Percentiles rank a stretch among this genome's conserved stretches.
Conservation (phyloP, 163 green algal species). For the Volvox carteri region DNA sequence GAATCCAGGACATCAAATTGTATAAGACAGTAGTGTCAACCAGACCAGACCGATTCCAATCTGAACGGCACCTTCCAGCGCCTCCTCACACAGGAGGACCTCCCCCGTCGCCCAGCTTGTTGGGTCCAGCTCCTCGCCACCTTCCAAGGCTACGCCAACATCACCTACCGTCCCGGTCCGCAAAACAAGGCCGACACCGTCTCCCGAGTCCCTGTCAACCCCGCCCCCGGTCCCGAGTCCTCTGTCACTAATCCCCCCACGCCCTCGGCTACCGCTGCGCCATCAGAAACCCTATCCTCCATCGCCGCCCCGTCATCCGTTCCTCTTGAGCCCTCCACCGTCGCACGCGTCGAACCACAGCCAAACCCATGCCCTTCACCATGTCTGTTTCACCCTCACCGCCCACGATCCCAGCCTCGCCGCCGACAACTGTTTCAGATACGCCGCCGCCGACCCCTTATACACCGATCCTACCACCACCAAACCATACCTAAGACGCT, state of each 20-base stretch:
- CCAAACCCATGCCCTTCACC: not conserved
- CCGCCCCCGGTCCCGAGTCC: not conserved
- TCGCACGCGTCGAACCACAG: not conserved
- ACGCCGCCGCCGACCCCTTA: constrained; percentile 26
- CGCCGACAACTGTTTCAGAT: constrained; percentile 20
- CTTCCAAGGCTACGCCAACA: not conserved
- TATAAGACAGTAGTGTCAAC: too few species aligned
- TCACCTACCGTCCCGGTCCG: not conserved
- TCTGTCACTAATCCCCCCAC: not conserved
- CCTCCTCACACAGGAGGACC: constrained; percentile 61
- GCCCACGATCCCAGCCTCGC: constrained; percentile 35
- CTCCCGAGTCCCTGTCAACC: not conserved
- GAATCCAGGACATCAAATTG: too few species aligned
- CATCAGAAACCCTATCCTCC: not conserved
- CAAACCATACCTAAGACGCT: constrained; percentile 15
- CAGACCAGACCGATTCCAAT: too few species aligned
- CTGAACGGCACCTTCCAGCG: constrained; percentile 65
- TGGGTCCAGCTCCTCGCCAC: constrained; percentile 51
- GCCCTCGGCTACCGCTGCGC: not conserved
- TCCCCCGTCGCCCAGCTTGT: constrained; percentile 59
- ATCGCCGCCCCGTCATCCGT: not conserved
- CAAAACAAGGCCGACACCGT: constrained; percentile 30
- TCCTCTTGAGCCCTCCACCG: not conserved
- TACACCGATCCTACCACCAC: not conserved
- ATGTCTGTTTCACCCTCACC: constrained; percentile 3